These are phyloP conservation scores for Cordyceps javanica DNA, from an alignment of 2,329 filamentous ascomycete genomes.

Conservation along the genomic window DNA sequence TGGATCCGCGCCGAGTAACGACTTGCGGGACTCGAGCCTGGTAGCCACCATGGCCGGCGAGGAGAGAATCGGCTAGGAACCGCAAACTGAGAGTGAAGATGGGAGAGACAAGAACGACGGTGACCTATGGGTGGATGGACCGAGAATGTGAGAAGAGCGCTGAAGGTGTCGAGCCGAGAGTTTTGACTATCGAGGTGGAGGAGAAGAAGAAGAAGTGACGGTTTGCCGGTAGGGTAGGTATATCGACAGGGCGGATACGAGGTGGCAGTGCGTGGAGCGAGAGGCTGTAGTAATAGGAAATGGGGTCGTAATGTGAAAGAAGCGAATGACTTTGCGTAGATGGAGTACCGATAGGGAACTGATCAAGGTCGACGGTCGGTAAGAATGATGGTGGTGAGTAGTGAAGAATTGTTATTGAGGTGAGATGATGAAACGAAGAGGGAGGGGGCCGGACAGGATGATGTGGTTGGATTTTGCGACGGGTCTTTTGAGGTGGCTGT, in stretches of 20 bases:
- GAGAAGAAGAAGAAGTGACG: not conserved
- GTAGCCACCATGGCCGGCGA: constrained; percentile 30
- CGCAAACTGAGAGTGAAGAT: not conserved
- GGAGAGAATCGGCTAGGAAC: not conserved
- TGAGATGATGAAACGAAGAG: constrained; percentile 7
- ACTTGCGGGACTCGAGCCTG: constrained; percentile 35
- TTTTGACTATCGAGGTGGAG: not conserved
- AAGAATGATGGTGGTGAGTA: not conserved
- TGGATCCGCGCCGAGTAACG: constrained; percentile 33
- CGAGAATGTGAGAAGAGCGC: not conserved
- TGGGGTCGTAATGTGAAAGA: not conserved
- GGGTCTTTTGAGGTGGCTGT: not conserved
- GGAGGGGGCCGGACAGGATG: not conserved
- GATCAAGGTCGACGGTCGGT: not conserved
- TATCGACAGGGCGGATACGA: constrained; percentile 1
- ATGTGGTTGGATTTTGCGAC: not conserved
- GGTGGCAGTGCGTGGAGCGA: not conserved
- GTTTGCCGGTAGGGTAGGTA: not conserved
- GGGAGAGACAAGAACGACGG: not conserved
- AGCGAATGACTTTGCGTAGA: not conserved
- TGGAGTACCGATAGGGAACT: not conserved
- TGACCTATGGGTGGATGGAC: not conserved
- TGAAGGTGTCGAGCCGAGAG: not conserved
- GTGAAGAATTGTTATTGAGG: not conserved
- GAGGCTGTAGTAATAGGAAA: not conserved